phyloP scores from a whole-genome alignment of 768 basidiomycete genomes.

The Hebeloma cylindrosporum region DNA sequence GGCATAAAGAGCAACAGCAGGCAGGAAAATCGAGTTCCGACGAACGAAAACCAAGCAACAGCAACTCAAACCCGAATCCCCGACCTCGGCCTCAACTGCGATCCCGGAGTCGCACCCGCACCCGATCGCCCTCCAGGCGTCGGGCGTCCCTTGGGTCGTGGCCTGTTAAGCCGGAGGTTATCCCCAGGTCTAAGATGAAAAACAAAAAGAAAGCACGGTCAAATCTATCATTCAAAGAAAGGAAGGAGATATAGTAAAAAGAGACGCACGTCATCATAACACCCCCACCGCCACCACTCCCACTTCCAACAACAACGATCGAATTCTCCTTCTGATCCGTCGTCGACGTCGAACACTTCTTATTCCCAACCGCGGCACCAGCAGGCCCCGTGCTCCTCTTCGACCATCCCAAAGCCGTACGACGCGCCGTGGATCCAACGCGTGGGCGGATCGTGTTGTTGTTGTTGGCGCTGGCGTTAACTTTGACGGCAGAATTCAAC shows the following conservation, averaged over 20 bases:
- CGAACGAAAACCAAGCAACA: too few species aligned
- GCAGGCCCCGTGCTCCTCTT: constrained; percentile 53
- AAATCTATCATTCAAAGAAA: neutral
- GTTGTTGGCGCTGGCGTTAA: constrained; percentile 32
- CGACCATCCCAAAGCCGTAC: constrained; percentile 61
- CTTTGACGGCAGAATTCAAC: constrained; percentile 40
- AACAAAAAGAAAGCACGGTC: constrained; percentile 5
- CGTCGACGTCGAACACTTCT: too few species aligned
- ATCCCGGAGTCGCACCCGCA: too few species aligned
- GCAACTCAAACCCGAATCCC: too few species aligned
- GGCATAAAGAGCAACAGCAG: too few species aligned
- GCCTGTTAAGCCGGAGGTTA: constrained; percentile 47
- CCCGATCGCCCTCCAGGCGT: constrained; percentile 34
- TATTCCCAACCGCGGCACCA: constrained; percentile 34
- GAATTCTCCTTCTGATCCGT: constrained; percentile 9
- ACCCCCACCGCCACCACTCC: constrained; percentile 22
- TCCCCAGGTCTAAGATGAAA: constrained; percentile 41
- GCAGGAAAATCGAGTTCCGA: too few species aligned
- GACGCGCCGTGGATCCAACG: constrained; percentile 53
- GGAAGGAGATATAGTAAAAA: too few species aligned
- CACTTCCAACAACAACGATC: neutral
- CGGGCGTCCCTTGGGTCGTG: constrained; percentile 49
- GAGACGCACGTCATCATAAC: constrained; percentile 56
- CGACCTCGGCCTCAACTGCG: too few species aligned
- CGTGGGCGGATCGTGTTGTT: constrained; percentile 50